These are phyloP conservation scores for Volvox africanus DNA, from an alignment of 139 green algal species.

Conservation along the genomic window DNA sequence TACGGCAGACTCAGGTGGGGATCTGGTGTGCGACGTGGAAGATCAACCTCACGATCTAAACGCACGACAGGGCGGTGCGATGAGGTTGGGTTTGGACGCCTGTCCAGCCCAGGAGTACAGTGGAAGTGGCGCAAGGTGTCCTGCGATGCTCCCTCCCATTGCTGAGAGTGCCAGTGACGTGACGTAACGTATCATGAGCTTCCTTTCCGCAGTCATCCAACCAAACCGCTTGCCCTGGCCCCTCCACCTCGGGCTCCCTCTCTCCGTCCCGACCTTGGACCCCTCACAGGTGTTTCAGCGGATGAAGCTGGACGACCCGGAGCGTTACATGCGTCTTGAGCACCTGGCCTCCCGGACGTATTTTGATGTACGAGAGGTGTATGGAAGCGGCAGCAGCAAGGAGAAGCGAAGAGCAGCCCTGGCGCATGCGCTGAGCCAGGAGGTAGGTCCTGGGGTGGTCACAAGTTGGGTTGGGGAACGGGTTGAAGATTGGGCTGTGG, in stretches of 20 bases:
- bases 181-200: too few species aligned
- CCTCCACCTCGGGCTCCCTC: neutral
- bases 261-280: neutral
- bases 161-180: too few species aligned
- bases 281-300: slow-evolving; percentile 73
- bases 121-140: too few species aligned
- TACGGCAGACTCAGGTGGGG: slow-evolving; percentile 87
- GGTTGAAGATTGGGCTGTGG: too few species aligned
- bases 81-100: too few species aligned
- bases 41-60: too few species aligned
- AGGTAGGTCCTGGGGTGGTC: slow-evolving; percentile 70
- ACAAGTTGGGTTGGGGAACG: too few species aligned
- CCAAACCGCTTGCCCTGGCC: neutral
- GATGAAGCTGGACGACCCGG: slow-evolving; percentile 90
- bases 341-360: slow-evolving; percentile 81
- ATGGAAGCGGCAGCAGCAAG: slow-evolving; percentile 70
- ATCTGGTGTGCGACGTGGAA: too few species aligned
- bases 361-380: slow-evolving; percentile 84
- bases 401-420: slow-evolving; percentile 91
- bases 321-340: slow-evolving; percentile 90
- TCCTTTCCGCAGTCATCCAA: too few species aligned
- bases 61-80: too few species aligned
- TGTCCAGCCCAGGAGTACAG: too few species aligned
- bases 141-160: too few species aligned
- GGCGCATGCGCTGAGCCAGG: slow-evolving; percentile 81